Percentiles rank a stretch among this genome's conserved stretches.
Evolutionary conservation across 495 filamentous ascomycete species (phyloP).

Genomic region (Penicillium angulare): DNA sequence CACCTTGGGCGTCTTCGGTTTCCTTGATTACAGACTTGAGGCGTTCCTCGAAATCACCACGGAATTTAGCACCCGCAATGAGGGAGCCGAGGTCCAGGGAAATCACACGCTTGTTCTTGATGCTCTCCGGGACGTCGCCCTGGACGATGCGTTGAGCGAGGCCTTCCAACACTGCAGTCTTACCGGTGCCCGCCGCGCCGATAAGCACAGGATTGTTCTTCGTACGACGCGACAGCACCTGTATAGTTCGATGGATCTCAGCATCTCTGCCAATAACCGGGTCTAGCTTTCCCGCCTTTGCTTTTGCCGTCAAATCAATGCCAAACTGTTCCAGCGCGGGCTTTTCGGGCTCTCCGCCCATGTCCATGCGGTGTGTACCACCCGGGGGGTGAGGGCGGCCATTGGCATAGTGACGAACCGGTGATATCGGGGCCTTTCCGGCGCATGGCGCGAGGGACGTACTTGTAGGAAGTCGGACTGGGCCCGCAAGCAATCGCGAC

Average conservation of each 20-base stretch:
- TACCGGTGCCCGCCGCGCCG: constrained; percentile 88
- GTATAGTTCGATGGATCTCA: constrained; percentile 92
- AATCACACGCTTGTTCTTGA: constrained; percentile 91
- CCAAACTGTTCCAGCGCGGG: constrained; percentile 87
- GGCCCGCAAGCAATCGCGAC: constrained; percentile 17
- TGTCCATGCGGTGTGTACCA: constrained; percentile 88
- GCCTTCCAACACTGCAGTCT: constrained; percentile 93
- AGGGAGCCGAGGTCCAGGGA: constrained; percentile 83
- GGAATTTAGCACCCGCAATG: constrained; percentile 93
- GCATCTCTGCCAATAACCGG: constrained; percentile 91
- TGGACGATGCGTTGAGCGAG: constrained; percentile 86
- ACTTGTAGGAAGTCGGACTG: constrained; percentile 15
- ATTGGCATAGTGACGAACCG: constrained; percentile 64
- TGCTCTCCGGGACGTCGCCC: constrained; percentile 93
- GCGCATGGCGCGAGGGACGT: constrained; percentile 7
- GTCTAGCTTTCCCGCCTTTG: constrained; percentile 86
- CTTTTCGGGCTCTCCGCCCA: constrained; percentile 77
- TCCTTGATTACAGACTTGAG: constrained; percentile 89
- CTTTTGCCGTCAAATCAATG: constrained; percentile 82
- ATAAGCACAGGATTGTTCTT: constrained; percentile 98
- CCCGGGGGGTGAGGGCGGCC: constrained; percentile 83
- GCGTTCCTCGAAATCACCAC: constrained; percentile 95
- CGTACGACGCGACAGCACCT: constrained; percentile 85
- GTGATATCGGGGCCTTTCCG: constrained; percentile 8
- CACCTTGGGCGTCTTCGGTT: constrained; percentile 82